A percentile compares a stretch with the other conserved stretches of the same genome.
These are phyloP conservation scores for Cordyceps sp. DNA, from an alignment of 2,329 filamentous ascomycete species.

Conservation along the genomic window DNA sequence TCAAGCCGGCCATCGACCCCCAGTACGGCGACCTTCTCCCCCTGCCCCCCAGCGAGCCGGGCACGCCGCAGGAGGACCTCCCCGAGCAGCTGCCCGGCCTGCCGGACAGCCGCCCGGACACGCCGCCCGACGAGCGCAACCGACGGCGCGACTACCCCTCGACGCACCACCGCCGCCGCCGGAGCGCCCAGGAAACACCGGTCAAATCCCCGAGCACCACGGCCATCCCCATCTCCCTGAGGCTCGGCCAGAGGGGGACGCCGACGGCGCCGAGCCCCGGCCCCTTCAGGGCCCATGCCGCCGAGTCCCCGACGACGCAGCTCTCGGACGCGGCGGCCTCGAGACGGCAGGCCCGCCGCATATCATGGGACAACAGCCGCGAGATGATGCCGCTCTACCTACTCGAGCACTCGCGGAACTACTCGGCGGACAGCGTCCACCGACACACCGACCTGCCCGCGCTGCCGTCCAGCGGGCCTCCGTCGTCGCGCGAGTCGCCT, in stretches of 20 bases:
- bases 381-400: slow-evolving; percentile 75
- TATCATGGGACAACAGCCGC: slow-evolving; percentile 44
- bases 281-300: slow-evolving; percentile 21
- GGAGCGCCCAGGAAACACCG: slow-evolving; percentile 29
- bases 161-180: slow-evolving; percentile 30
- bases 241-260: slow-evolving; percentile 28
- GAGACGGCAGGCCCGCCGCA: slow-evolving; percentile 30
- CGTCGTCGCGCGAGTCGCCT: slow-evolving; percentile 17
- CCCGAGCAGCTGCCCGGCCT: slow-evolving; percentile 32
- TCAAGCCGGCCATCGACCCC: slow-evolving; percentile 51
- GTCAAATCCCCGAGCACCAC: slow-evolving; percentile 37
- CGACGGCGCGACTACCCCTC: slow-evolving; percentile 21
- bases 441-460: slow-evolving; percentile 25
- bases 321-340: slow-evolving; percentile 16
- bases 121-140: slow-evolving; percentile 30
- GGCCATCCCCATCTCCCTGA: slow-evolving; percentile 38
- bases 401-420: slow-evolving; percentile 43
- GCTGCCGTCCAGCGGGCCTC: slow-evolving; percentile 26
- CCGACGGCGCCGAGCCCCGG: slow-evolving; percentile 22
- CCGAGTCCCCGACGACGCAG: slow-evolving; percentile 14
- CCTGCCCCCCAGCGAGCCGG: slow-evolving; percentile 42
- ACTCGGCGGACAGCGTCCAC: slow-evolving; percentile 15
- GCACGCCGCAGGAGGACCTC: slow-evolving; percentile 22
- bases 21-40: slow-evolving; percentile 48
- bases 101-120: slow-evolving; percentile 43